phyloP scores from a whole-genome alignment of 2,329 filamentous ascomycete species.

The Chrysoporthe austroafricana region DNA sequence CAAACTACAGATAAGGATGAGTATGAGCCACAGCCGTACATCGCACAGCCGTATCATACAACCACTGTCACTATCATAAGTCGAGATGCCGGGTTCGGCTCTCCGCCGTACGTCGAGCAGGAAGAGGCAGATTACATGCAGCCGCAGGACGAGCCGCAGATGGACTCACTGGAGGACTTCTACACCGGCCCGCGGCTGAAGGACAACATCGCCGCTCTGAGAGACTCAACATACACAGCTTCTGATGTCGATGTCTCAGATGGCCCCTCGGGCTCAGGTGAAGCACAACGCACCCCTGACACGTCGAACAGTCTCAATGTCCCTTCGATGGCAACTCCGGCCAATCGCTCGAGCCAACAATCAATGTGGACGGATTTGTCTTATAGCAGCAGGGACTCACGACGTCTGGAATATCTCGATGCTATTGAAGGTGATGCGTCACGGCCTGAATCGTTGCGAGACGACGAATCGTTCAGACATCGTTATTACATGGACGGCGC shows the following conservation, averaged over 20 bases:
- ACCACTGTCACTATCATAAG: slow-evolving; percentile 56
- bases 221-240: slow-evolving; percentile 38
- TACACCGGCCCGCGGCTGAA: slow-evolving; percentile 38
- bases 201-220: slow-evolving; percentile 40
- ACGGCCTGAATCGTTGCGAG: slow-evolving; percentile 27
- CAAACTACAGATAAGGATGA: slow-evolving; percentile 29
- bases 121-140: slow-evolving; percentile 24
- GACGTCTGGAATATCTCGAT: slow-evolving; percentile 27
- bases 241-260: slow-evolving; percentile 38
- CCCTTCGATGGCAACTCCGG: slow-evolving; percentile 47
- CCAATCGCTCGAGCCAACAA: slow-evolving; percentile 56
- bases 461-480: slow-evolving; percentile 23
- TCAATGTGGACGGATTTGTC: slow-evolving; percentile 66
- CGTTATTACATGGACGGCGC: slow-evolving; percentile 22
- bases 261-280: slow-evolving; percentile 34
- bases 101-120: slow-evolving; percentile 28
- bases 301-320: slow-evolving; percentile 52
- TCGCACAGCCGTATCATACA: slow-evolving; percentile 42
- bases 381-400: slow-evolving; percentile 28
- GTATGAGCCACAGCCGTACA: slow-evolving; percentile 47
- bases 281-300: slow-evolving; percentile 40
- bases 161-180: slow-evolving; percentile 39
- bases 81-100: slow-evolving; percentile 46
- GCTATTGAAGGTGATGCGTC: slow-evolving; percentile 49
- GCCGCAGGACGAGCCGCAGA: slow-evolving; percentile 25